Evolutionary conservation across 192 early-diverging fungal species (phyloP), one percentile per base, ranked within the genome.

Genomic region (Backusella macrospora): DNA sequence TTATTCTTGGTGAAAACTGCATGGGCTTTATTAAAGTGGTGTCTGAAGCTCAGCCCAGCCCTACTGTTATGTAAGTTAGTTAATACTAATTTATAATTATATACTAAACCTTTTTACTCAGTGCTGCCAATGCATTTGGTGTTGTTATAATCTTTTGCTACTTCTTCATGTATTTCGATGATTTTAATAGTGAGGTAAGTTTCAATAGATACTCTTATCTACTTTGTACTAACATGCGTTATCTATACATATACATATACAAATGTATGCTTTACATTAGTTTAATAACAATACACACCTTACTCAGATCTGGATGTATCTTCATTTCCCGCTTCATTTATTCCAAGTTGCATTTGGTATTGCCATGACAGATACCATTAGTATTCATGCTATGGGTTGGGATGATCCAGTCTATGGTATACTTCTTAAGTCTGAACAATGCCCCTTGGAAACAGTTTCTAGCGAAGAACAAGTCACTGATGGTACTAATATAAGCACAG

Each of bases 101-200:
- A 26, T 49, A 29, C 18, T 67, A 46, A 69, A 13, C 40, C 6
- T 71, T 45, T 63, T 42, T 29, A 23, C 18, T 26, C 12, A 76
- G 70, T 26, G 63, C 47, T 10, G 76, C 80, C 65, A 75, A 78
- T 73, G 83, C 83, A 45, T 79, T 85, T 72, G 82, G 80, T 29
- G 76, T 86, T 49, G 77, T 81, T 8, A 72, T 83, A 29, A 81
- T 86, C 47, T 82, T 83, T 72, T 77, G 75, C 23, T 81, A 78
- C 47, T 86, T 83, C 78, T 86, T 86, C 62, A 71, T 86, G 65
- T 86, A 83, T 71, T 86, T 86, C 80, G 84, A 86, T 23, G 82
- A 86, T 55, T 86, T 83, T 46, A 78, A 71, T 45, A 73, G 76
- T 21, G 81, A 82, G 78, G 78, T 78, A 52, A 74, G 63, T 18